A percentile compares a stretch with the other conserved stretches of the same genome.
These are phyloP conservation scores for Colletotrichum caudatum DNA, from an alignment of 2,329 filamentous ascomycete genomes.

Conservation along the genomic window DNA sequence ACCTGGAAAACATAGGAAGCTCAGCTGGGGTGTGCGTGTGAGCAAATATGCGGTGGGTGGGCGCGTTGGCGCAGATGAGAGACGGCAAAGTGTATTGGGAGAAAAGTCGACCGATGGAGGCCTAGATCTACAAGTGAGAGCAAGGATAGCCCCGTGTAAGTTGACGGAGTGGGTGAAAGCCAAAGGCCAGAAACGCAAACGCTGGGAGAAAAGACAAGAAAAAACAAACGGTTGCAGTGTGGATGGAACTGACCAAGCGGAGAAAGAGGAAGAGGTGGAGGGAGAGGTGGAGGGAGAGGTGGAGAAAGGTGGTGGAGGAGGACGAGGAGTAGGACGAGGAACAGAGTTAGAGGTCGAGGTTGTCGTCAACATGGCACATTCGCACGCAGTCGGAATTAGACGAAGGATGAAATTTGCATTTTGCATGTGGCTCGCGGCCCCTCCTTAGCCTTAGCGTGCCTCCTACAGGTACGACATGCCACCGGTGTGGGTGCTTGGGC, in stretches of 20 bases:
- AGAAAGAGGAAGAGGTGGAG: slow-evolving; percentile 2
- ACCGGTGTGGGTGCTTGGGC: slow-evolving; percentile 7
- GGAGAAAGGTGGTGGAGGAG: slow-evolving; percentile 2
- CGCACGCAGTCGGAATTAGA: slow-evolving; percentile 22
- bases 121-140: slow-evolving; percentile 35
- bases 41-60: background rate
- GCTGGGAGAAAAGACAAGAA: background rate
- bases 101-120: slow-evolving; percentile 23
- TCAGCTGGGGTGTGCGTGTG: slow-evolving; percentile 22
- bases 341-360: slow-evolving; percentile 22
- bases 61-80: slow-evolving; percentile 31
- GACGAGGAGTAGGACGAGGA: background rate
- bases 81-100: slow-evolving; percentile 35
- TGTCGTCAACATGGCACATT: slow-evolving; percentile 40
- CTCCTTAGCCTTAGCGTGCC: slow-evolving; percentile 31
- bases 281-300: background rate
- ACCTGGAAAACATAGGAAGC: slow-evolving; percentile 35
- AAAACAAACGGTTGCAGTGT: slow-evolving; percentile 19
- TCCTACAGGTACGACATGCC: slow-evolving; percentile 19
- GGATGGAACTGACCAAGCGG: background rate
- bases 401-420: slow-evolving; percentile 41
- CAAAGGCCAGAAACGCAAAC: background rate
- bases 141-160: slow-evolving; percentile 39
- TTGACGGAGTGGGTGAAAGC: slow-evolving; percentile 24
- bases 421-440: slow-evolving; percentile 41